phyloP scores from a whole-genome alignment of 495 filamentous ascomycete genomes.

The Symbiotaphrina buchneri region DNA sequence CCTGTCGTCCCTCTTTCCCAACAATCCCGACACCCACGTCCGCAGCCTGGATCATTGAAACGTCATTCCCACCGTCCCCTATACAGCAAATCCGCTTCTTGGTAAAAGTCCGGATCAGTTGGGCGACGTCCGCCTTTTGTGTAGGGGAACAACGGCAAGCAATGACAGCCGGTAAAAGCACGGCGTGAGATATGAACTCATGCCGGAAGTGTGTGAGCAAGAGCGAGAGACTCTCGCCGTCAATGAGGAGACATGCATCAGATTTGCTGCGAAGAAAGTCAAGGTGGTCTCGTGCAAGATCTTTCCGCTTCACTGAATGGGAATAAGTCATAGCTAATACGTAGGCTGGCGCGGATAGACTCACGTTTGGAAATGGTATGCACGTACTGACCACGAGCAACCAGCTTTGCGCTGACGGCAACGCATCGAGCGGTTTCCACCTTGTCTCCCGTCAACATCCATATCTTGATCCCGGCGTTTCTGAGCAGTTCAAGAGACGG shows the following conservation, averaged over 20 bases:
- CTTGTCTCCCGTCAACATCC: constrained; percentile 99
- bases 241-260: constrained; percentile 79
- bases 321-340: constrained; percentile 3
- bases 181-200: constrained; percentile 75
- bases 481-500: constrained; percentile 81
- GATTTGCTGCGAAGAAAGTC: constrained; percentile 74
- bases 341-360: constrained; percentile 11
- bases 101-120: constrained; percentile 76
- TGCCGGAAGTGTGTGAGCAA: constrained; percentile 61
- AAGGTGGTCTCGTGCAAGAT: constrained; percentile 62
- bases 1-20: constrained; percentile 91
- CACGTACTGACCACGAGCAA: constrained; percentile 88
- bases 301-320: constrained; percentile 33
- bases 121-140: constrained; percentile 86
- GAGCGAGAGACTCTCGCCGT: constrained; percentile 70
- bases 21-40: constrained; percentile 97
- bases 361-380: constrained; percentile 67
- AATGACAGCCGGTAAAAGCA: constrained; percentile 74
- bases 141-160: constrained; percentile 95
- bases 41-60: constrained; percentile 97
- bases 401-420: constrained; percentile 80
- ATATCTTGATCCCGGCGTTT: constrained; percentile 98
- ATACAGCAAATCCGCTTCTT: constrained; percentile 91
- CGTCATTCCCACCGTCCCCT: constrained; percentile 94
- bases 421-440: constrained; percentile 96